These are phyloP conservation scores for Vitis hybrid DNA, from an alignment of 177 flowering plant genomes.

Conservation along the genomic window DNA sequence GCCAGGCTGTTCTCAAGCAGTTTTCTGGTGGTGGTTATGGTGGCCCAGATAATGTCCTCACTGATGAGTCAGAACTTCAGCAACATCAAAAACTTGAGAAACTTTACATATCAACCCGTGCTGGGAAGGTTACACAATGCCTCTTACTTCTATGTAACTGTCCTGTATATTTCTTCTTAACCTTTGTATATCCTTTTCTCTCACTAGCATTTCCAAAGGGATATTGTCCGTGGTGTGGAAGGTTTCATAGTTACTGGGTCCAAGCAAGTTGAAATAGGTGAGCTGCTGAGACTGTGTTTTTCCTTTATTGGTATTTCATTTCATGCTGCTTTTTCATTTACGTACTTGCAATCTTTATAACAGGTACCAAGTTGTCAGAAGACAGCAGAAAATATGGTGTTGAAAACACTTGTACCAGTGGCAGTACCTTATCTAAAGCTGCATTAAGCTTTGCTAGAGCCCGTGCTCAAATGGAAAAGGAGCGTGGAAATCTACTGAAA, in stretches of 20 bases:
- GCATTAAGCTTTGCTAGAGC: slow-evolving; percentile 61
- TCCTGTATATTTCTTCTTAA: background rate
- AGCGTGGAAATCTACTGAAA: slow-evolving; percentile 71
- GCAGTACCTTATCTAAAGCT: slow-evolving; percentile 65
- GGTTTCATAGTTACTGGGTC: slow-evolving; percentile 88
- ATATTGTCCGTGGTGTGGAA: slow-evolving; percentile 95
- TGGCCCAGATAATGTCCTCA: slow-evolving; percentile 54
- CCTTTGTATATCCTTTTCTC: slow-evolving; percentile 14
- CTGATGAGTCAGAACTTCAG: slow-evolving; percentile 76
- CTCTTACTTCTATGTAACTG: slow-evolving; percentile 1
- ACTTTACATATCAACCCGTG: slow-evolving; percentile 90
- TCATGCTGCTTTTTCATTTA: background rate
- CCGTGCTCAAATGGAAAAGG: slow-evolving; percentile 86
- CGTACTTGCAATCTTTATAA: slow-evolving; percentile 1
- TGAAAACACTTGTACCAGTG: slow-evolving; percentile 73
- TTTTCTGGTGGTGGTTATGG: slow-evolving; percentile 80
- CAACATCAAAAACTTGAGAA: slow-evolving; percentile 90
- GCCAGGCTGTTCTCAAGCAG: slow-evolving; percentile 85
- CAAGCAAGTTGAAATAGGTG: slow-evolving; percentile 93
- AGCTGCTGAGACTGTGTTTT: slow-evolving; percentile 9
- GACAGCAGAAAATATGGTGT: slow-evolving; percentile 88
- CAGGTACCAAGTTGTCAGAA: slow-evolving; percentile 89
- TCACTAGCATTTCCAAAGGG: slow-evolving; percentile 88
- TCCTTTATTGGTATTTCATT: background rate
- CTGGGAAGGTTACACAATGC: slow-evolving; percentile 62